These are phyloP conservation scores for Galeopsis tetrahit DNA, from an alignment of 257 asterid genomes.

Conservation along the genomic window DNA sequence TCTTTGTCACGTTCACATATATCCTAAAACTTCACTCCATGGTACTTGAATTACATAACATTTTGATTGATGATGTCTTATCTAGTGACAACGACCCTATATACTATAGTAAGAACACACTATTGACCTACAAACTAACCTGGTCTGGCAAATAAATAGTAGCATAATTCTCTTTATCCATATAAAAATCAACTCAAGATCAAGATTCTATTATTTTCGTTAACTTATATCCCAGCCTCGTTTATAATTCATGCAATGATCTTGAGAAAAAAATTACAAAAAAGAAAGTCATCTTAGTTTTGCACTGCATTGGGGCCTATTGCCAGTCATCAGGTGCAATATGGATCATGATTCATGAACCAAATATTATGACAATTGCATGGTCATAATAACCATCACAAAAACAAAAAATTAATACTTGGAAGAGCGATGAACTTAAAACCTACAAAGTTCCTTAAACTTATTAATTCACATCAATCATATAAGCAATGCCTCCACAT, in stretches of 20 bases:
- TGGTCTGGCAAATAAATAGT: background rate
- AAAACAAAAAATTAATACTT: background rate
- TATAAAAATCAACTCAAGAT: background rate
- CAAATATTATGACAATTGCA: slow-evolving; percentile 7
- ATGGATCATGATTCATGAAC: slow-evolving; percentile 19
- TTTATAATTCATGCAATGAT: slow-evolving; percentile 8
- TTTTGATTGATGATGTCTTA: background rate
- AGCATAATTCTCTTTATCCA: slow-evolving; percentile 10
- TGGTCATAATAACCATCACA: slow-evolving; percentile 9
- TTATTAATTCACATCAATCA: slow-evolving; percentile 5
- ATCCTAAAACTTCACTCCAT: background rate
- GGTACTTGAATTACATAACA: slow-evolving; percentile 19
- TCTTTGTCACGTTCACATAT: background rate
- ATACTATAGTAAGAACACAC: background rate
- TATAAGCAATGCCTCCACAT: background rate
- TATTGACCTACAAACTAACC: slow-evolving; percentile 23
- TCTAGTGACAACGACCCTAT: background rate
- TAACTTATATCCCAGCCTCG: background rate
- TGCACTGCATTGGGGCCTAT: slow-evolving; percentile 2
- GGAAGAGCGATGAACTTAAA: background rate
- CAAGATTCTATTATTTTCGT: slow-evolving; percentile 4
- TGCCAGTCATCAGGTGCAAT: background rate
- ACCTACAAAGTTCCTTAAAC: slow-evolving; percentile 15
- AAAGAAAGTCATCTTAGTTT: background rate
- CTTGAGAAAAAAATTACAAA: background rate